Evolutionary conservation across 169 alveolate genomes (phyloP), one percentile per base, ranked within the genome.

Genomic region (Plasmodium fragile): DNA sequence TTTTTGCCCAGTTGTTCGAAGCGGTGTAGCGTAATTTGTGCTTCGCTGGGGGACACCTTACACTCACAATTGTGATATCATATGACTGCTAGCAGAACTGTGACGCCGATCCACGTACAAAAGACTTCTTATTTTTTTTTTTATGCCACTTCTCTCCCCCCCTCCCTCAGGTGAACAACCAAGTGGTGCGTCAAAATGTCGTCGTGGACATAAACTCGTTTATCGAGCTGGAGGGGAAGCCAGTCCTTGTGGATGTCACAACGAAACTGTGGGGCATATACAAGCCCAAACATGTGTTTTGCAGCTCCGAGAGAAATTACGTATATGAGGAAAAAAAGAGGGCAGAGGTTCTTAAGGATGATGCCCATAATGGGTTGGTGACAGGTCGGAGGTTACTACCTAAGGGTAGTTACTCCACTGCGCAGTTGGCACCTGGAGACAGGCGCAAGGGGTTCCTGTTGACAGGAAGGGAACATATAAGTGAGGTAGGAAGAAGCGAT

Each of bases 251-350:
- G 69, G 93, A 87, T 13, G 80, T 78, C 16, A 77, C 75, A 3
- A 87, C 93, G 4, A 87, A 87, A 36, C 71, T 87, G 65, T 87
- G 93, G 93, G 93, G 93, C 1, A 59, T 87, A 30, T 87, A 87
- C 41, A 87, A 87, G n/a, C 93, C 93, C 5, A 87, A 32, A 65
- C 43, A 87, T 78, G 87, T 87, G 3, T 87, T 87, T 87, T 87
- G 93, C 45, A 87, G 73, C 81, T 77, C 89, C 3, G 93, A 87
- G 16, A 43, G 71, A 16, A 43, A 87, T 87, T 87, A 87, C 49
- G 43, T n/a, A n/a, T 87, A 87, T 77, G 93, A 87, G 28, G 93
- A 87, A 49, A 71, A 53, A 45, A 45, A 25, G n/a, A n/a, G n/a
- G n/a, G n/a, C n/a, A 13, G n/a, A 32, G 36, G 16, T 28, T 11